phyloP scores from a whole-genome alignment of 495 filamentous ascomycete genomes.

The Neurospora sp. region DNA sequence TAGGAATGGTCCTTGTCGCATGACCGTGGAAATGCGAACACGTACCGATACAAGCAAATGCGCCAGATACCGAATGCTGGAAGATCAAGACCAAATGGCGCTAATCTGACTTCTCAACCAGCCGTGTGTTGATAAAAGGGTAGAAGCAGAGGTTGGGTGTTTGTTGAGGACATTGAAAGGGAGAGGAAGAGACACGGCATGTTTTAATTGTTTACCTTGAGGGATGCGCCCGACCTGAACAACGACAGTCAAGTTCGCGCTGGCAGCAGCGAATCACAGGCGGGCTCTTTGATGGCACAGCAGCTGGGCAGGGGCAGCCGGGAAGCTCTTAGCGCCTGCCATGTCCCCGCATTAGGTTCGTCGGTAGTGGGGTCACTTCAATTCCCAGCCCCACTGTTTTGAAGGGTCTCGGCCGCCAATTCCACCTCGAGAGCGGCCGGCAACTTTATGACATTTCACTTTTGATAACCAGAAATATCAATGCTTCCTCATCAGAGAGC shows the following conservation, averaged over 20 bases:
- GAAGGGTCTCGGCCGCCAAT: background rate
- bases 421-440: background rate
- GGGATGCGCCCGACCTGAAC: background rate
- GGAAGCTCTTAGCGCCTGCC: background rate
- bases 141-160: background rate
- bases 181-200: background rate
- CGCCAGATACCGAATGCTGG: background rate
- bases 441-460: background rate
- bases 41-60: constrained; percentile 3
- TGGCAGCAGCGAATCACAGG: constrained; percentile 10
- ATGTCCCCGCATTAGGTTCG: background rate
- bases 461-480: background rate
- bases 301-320: constrained; percentile 4
- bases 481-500: background rate
- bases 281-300: constrained; percentile 2
- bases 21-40: constrained; percentile 5
- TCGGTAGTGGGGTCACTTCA: background rate
- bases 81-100: background rate
- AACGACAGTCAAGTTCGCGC: background rate
- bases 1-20: constrained; percentile 4
- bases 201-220: background rate
- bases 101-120: background rate
- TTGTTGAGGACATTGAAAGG: background rate
- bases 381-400: background rate
- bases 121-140: background rate